Evolutionary conservation across 371 early-diverging fungal genomes (phyloP).

Genomic region (Mucor irregularis): DNA sequence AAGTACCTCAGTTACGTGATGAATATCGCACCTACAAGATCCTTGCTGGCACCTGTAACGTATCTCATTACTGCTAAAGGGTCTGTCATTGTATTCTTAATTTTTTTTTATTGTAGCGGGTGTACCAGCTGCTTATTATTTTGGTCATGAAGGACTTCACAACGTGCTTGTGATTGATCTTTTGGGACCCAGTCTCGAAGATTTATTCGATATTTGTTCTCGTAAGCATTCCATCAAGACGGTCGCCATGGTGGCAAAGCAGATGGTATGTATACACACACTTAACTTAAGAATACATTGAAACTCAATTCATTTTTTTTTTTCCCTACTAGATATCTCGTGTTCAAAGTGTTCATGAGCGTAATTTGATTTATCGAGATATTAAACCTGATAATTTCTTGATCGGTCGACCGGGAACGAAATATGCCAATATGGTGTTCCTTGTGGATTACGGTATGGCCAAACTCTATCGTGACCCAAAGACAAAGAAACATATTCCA

Average conservation of each 20-base stretch:
- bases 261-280: constrained; percentile 73
- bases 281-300: neutral
- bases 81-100: too few species aligned
- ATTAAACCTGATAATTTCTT: constrained; percentile 99
- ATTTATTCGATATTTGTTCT: constrained; percentile 95
- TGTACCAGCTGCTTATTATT: constrained; percentile 91
- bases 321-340: constrained; percentile 36
- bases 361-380: constrained; percentile 96
- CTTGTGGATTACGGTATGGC: constrained; percentile 96
- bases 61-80: too few species aligned
- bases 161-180: constrained; percentile 97
- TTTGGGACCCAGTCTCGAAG: constrained; percentile 97
- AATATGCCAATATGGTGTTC: constrained; percentile 60
- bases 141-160: constrained; percentile 95
- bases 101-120: constrained; percentile 57
- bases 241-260: constrained; percentile 95
- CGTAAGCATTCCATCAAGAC: constrained; percentile 93
- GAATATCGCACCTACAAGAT: constrained; percentile 87
- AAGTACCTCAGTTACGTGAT: constrained; percentile 87
- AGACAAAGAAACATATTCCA: constrained; percentile 89
- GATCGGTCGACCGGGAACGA: constrained; percentile 74
- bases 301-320: neutral
- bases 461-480: constrained; percentile 87
- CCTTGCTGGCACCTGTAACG: constrained; percentile 62
- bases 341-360: constrained; percentile 94